A percentile compares a stretch with the other conserved stretches of the same genome.
Evolutionary conservation across 306 rosid genomes (phyloP).

Genomic region (Oemleria cerasiformis): DNA sequence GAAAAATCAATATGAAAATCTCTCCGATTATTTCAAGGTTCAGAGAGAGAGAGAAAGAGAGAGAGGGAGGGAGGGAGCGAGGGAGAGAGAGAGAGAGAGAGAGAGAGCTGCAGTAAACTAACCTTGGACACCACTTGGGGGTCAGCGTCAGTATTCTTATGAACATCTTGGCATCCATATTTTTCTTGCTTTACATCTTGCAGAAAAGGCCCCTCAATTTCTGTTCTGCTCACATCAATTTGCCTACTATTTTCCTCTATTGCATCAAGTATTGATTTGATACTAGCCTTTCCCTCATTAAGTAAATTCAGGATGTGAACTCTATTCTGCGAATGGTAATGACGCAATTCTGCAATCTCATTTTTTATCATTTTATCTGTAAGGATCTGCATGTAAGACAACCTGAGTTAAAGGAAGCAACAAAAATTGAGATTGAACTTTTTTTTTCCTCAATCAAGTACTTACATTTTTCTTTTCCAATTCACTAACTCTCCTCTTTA

Average conservation of each 20-base stretch:
- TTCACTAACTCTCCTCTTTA: neutral
- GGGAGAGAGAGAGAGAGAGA: too few relatives aligned
- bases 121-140: conserved; percentile 48
- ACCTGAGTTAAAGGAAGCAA: conserved; percentile 22
- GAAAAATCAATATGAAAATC: too few relatives aligned
- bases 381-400: conserved; percentile 52
- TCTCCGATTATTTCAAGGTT: too few relatives aligned
- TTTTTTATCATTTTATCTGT: conserved; percentile 43
- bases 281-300: conserved; percentile 54
- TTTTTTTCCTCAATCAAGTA: too few relatives aligned
- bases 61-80: too few relatives aligned
- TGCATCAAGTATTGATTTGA: conserved; percentile 48
- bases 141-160: conserved; percentile 41
- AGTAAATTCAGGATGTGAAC: conserved; percentile 56
- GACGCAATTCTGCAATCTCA: conserved; percentile 50
- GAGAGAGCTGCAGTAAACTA: conserved; percentile 26
- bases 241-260: conserved; percentile 50
- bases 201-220: conserved; percentile 32
- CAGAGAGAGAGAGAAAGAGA: too few relatives aligned
- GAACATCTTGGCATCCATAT: conserved; percentile 57
- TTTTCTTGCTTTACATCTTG: conserved; percentile 49
- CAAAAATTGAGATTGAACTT: neutral
- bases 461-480: too few relatives aligned
- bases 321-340: conserved; percentile 51
- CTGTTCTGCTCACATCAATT: conserved; percentile 35